Evolutionary conservation across 2,329 filamentous ascomycete genomes (phyloP), one percentile per base, ranked within the genome.

Genomic region (Hymenoscyphus fructigenus): DNA sequence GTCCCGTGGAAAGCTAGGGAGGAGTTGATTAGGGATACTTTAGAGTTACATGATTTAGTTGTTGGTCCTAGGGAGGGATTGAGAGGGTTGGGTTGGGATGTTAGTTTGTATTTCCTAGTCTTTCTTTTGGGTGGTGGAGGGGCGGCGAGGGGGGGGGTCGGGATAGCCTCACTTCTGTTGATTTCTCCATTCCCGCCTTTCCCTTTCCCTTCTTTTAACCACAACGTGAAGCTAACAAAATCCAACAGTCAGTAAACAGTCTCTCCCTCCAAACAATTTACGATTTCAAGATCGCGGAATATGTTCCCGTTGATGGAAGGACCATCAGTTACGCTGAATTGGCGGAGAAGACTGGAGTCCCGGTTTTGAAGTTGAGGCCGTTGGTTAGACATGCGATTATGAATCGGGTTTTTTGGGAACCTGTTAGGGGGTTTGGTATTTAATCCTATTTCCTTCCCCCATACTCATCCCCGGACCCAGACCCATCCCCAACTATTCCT

Each of bases 331-430:
- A 79, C 62, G 66, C 71, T 3, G 78, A 80, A 12, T 79, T 82
- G 20, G 75, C 80, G 17, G 67, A 75, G 32, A 65, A 57, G 20
- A 26, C 41, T 34, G 63, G 57, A 4, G 10, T 70, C n/a, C 63
- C 67, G 17, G 14, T 55, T 14, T 60, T 53, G 57, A 83, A 84
- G 70, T 76, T 85, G 15, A 78, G 80, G 23, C 81, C 83, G 59
- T 72, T 82, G 2, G 71, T 84, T 26, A 82, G 84, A 15, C 80
- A 85, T 70, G 83, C 81, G 60, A 86, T 86, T 77, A 85, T 83
- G n/a, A 83, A 80, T 67, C 76, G 76, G 34, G 78, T 87, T 63
- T 81, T 82, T 62, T 63, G 66, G 28, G 80, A 82, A 68, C 78
- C 78, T 0, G 62, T 71, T 15, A 67, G 72, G 3, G 79, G 76